A percentile compares a stretch with the other conserved stretches of the same genome.
phyloP scores from a whole-genome alignment of 306 rosid species.

The Quercus gilva region DNA sequence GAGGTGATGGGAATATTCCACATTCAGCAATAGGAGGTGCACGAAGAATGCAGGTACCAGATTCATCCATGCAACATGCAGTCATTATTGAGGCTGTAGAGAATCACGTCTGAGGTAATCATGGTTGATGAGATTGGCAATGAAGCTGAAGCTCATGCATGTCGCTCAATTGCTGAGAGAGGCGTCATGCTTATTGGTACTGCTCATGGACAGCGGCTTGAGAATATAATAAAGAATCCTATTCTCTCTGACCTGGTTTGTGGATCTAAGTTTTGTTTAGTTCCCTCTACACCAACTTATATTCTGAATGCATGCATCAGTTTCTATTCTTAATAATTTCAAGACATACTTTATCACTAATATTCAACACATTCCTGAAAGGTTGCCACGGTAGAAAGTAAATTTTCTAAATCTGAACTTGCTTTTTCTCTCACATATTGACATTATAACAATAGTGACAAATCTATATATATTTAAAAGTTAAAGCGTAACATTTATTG shows the following conservation, averaged over 20 bases:
- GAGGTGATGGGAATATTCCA: constrained; percentile 71
- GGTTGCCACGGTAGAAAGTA: background rate
- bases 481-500: no score
- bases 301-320: background rate
- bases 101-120: constrained; percentile 76
- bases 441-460: background rate
- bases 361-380: background rate
- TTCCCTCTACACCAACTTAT: constrained; percentile 14
- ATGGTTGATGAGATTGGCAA: constrained; percentile 75
- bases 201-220: constrained; percentile 63
- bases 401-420: background rate
- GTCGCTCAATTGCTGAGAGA: constrained; percentile 64
- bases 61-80: constrained; percentile 64
- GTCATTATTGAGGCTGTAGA: constrained; percentile 77
- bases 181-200: constrained; percentile 76
- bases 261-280: background rate
- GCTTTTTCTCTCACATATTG: background rate
- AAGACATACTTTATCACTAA: background rate
- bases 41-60: constrained; percentile 66
- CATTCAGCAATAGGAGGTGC: constrained; percentile 71
- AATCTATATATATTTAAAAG: no score
- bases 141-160: constrained; percentile 66
- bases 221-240: constrained; percentile 60
- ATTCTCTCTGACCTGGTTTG: constrained; percentile 59
- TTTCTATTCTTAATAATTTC: background rate